Evolutionary conservation across 2,329 filamentous ascomycete species (phyloP).

Genomic region (Fusarium keratoplasticum): DNA sequence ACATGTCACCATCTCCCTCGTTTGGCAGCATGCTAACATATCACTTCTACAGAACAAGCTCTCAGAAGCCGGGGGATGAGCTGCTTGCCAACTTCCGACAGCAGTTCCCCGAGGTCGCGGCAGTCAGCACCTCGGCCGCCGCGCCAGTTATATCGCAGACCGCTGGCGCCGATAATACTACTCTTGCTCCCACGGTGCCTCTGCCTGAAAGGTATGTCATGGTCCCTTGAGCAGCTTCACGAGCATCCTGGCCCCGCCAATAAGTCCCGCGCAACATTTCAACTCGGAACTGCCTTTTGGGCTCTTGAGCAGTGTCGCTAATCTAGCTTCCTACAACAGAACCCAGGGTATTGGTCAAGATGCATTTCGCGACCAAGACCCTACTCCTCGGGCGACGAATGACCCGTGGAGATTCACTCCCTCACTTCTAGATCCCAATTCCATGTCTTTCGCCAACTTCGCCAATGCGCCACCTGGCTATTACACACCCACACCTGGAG

Average conservation of each 20-base stretch:
- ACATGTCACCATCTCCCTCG: not conserved
- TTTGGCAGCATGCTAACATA: slow-evolving; percentile 7
- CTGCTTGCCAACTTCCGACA: slow-evolving; percentile 87
- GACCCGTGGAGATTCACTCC: slow-evolving; percentile 91
- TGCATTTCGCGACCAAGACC: slow-evolving; percentile 76
- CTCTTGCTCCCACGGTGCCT: slow-evolving; percentile 34
- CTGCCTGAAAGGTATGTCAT: slow-evolving; percentile 46
- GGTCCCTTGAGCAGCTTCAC: not conserved
- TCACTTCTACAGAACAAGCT: slow-evolving; percentile 69
- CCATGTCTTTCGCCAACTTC: slow-evolving; percentile 83
- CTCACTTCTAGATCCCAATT: slow-evolving; percentile 86
- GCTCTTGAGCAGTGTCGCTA: slow-evolving; percentile 16
- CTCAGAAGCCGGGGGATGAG: slow-evolving; percentile 88
- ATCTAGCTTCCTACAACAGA: slow-evolving; percentile 28
- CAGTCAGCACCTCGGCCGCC: slow-evolving; percentile 61
- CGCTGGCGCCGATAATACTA: slow-evolving; percentile 44
- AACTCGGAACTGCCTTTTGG: not conserved
- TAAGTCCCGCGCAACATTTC: not conserved
- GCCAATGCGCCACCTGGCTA: slow-evolving; percentile 84
- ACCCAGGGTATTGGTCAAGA: slow-evolving; percentile 42
- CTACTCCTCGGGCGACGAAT: slow-evolving; percentile 81
- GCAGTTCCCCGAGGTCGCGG: slow-evolving; percentile 80
- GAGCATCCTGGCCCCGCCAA: not conserved
- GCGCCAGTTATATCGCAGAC: slow-evolving; percentile 52
- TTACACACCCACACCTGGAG: slow-evolving; percentile 88